phyloP scores from a whole-genome alignment of 768 basidiomycete genomes.

The Rhodotorula graminis region DNA sequence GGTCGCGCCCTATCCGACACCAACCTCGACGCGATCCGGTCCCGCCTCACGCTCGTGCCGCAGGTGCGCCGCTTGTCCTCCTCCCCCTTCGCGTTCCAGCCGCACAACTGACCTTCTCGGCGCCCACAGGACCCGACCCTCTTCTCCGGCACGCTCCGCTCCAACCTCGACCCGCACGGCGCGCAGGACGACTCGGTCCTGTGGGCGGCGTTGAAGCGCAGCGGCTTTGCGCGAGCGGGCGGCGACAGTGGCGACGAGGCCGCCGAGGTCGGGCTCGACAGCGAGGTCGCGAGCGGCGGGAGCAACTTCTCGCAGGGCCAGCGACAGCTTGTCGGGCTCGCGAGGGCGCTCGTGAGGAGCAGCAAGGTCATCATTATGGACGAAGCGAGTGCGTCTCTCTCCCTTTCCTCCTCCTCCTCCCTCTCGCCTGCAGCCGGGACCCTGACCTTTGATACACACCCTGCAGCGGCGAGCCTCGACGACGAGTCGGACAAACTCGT shows the following conservation, averaged over 20 bases:
- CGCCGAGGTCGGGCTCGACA: slow-evolving; percentile 14
- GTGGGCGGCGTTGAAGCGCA: slow-evolving; percentile 41
- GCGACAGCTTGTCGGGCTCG: slow-evolving; percentile 55
- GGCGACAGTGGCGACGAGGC: background rate
- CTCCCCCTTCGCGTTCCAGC: no score
- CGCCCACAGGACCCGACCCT: slow-evolving; percentile 30
- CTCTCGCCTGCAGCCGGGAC: no score
- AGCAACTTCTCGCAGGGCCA: slow-evolving; percentile 89
- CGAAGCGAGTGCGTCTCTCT: slow-evolving; percentile 38
- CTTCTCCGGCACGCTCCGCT: slow-evolving; percentile 58
- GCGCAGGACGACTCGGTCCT: slow-evolving; percentile 41
- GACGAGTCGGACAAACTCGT: slow-evolving; percentile 51
- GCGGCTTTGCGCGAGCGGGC: slow-evolving; percentile 17
- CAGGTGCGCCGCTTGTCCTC: slow-evolving; percentile 34
- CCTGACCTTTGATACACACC: no score
- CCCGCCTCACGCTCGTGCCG: slow-evolving; percentile 51
- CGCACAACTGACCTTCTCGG: background rate
- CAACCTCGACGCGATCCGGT: slow-evolving; percentile 58
- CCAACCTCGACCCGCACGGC: slow-evolving; percentile 50
- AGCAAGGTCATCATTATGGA: slow-evolving; percentile 33
- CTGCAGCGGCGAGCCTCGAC: slow-evolving; percentile 42
- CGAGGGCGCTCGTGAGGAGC: slow-evolving; percentile 41
- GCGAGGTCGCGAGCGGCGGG: slow-evolving; percentile 7
- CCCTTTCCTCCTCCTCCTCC: no score
- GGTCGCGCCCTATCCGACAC: slow-evolving; percentile 48